These are phyloP conservation scores for Polytrichum formosum DNA, from an alignment of 225 moss, liverwort and hornwort species.

Conservation along the genomic window DNA sequence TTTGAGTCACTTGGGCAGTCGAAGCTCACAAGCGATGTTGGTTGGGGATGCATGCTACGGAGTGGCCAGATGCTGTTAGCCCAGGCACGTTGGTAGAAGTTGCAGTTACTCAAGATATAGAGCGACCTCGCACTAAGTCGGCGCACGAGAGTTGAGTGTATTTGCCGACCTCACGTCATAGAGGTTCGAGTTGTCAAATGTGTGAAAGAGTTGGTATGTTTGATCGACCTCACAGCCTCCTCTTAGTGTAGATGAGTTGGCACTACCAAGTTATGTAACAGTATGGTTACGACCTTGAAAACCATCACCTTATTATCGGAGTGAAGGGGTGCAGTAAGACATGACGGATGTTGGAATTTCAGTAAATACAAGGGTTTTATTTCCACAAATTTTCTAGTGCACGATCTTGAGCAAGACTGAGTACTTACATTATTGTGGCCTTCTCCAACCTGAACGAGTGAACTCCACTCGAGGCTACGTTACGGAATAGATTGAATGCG, in stretches of 20 bases:
- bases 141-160: not conserved
- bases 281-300: too few relatives aligned
- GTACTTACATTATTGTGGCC: too few relatives aligned
- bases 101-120: too few relatives aligned
- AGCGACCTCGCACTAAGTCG: not conserved
- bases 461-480: too few relatives aligned
- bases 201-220: not conserved
- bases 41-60: conserved; percentile 99
- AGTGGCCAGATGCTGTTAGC: conserved; percentile 99
- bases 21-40: conserved; percentile 84
- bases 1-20: conserved; percentile 80
- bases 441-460: too few relatives aligned
- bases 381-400: too few relatives aligned
- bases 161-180: not conserved
- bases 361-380: too few relatives aligned
- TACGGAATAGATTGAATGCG: too few relatives aligned
- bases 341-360: too few relatives aligned
- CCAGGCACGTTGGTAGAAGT: conserved; percentile 46
- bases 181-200: not conserved
- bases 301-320: too few relatives aligned
- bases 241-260: not conserved
- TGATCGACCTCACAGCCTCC: not conserved
- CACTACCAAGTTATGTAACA: not conserved
- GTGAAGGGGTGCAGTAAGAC: too few relatives aligned
- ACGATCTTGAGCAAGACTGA: too few relatives aligned